Conservation (phyloP, 768 basidiomycete genomes). For the Dictyophora rubrovolvata region DNA sequence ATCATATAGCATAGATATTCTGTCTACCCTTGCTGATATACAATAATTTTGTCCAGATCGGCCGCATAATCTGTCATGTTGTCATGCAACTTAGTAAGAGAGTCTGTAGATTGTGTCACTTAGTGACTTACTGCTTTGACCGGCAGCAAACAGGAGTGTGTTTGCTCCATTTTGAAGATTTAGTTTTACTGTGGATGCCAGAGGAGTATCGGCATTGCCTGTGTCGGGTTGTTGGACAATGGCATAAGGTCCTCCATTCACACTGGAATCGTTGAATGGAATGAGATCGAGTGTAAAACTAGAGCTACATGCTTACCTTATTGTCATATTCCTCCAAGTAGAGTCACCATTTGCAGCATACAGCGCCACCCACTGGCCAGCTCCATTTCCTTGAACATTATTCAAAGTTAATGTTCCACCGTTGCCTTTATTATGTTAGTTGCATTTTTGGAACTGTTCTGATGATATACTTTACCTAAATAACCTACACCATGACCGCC, state of each 20-base stretch:
- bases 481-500: constrained; percentile 45
- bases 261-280: constrained; percentile 23
- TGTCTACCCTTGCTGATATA: constrained; percentile 26
- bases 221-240: constrained; percentile 48
- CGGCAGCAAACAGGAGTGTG: constrained; percentile 37
- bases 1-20: neutral
- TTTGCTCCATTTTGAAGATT: constrained; percentile 40
- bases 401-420: constrained; percentile 49
- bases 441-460: neutral
- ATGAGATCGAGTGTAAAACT: neutral
- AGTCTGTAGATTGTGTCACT: neutral
- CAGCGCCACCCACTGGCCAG: constrained; percentile 48
- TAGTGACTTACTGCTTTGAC: constrained; percentile 38
- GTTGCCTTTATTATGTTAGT: constrained; percentile 27
- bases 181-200: constrained; percentile 45
- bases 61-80: constrained; percentile 38
- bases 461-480: constrained; percentile 30
- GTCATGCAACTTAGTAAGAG: neutral
- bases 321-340: constrained; percentile 47
- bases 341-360: constrained; percentile 55
- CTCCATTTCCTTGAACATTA: constrained; percentile 43
- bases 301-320: constrained; percentile 30
- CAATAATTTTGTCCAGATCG: constrained; percentile 52
- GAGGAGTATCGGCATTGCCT: constrained; percentile 42
- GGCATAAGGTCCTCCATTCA: constrained; percentile 46